Evolutionary conservation across 805 yeast species (phyloP), one percentile per base, ranked within the genome.

Genomic region (Spathaspora girioi): DNA sequence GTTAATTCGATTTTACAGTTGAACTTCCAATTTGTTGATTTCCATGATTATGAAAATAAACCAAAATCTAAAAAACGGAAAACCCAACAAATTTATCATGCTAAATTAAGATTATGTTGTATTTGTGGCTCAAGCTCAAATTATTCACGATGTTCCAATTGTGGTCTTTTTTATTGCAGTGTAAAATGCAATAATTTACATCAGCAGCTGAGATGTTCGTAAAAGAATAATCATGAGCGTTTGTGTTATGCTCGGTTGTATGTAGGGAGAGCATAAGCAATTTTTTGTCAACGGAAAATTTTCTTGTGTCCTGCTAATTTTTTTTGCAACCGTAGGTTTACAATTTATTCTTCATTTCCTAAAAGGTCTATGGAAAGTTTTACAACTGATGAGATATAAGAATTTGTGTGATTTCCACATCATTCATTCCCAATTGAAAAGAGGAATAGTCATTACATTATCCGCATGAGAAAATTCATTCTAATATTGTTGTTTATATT

Each of bases 141-240:
- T 46, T 75, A 75, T 54, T 62, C 77, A 7, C 56, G 78, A 31
- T 75, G 79, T 53, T 57, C 60, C 11, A 58, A 54, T 29, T 75
- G 79, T 56, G 78, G 78, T 1, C 60, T 74, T 17, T 73, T 62
- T 48, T 63, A 65, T 42, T 75, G 79, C 53, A 67, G 75, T 51
- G 76, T 74, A 9, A 61, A 64, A 27, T 75, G 79, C 53, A 66
- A 70, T 48, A 62, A 67, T 29, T 55, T 71, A 1, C 79, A 74
- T 51, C 68, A 62, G 49, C 77, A 74, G 55, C 73, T 68, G 69
- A 64, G 79, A 52, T 74, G 79, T 52, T 55, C 52, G 43, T 53
- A n/a, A n/a, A n/a, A n/a, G n/a, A n/a, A n/a, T n/a, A 46, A 35
- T 14, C 35, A 31, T 31, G 11, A 27, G 17, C 9, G 15, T 26